Percentiles rank a stretch among this genome's conserved stretches.
phyloP scores from a whole-genome alignment of 2,329 filamentous ascomycete genomes.

The Sporothrix dimorphospora region DNA sequence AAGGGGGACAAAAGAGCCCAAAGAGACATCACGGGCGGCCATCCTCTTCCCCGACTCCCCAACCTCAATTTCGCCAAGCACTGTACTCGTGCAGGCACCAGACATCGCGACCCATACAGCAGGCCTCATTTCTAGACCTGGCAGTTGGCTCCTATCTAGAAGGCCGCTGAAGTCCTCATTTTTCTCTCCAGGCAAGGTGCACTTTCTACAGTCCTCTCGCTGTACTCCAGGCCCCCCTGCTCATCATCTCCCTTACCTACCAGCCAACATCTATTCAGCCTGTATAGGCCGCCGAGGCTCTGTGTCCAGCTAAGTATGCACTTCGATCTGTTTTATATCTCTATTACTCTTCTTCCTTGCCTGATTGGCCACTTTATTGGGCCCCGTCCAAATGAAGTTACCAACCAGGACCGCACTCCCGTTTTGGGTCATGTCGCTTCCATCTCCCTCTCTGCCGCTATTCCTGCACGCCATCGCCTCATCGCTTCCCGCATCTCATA shows the following conservation, averaged over 20 bases:
- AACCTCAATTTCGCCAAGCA: not conserved
- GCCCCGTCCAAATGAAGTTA: slow-evolving; percentile 19
- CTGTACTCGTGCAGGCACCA: not conserved
- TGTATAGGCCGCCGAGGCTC: slow-evolving; percentile 17
- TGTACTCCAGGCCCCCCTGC: not conserved
- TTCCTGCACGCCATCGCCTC: slow-evolving; percentile 7
- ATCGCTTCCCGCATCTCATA: not conserved
- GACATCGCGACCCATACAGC: not conserved
- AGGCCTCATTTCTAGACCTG: slow-evolving; percentile 12
- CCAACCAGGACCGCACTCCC: not conserved
- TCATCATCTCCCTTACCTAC: not conserved
- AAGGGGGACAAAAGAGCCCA: not conserved
- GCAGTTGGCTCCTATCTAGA: not conserved
- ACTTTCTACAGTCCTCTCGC: not conserved
- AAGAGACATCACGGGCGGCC: not conserved
- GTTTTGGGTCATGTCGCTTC: slow-evolving; percentile 1
- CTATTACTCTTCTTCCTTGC: not conserved
- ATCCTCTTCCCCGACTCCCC: not conserved
- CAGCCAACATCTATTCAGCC: slow-evolving; percentile 12
- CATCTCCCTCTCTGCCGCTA: slow-evolving; percentile 8
- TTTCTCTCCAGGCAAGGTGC: not conserved
- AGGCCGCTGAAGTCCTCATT: not conserved
- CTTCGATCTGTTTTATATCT: not conserved
- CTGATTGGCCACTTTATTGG: not conserved
- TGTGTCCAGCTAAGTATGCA: slow-evolving; percentile 13